These are phyloP conservation scores for Candida anglica DNA, from an alignment of 805 yeast genomes.

Conservation along the genomic window DNA sequence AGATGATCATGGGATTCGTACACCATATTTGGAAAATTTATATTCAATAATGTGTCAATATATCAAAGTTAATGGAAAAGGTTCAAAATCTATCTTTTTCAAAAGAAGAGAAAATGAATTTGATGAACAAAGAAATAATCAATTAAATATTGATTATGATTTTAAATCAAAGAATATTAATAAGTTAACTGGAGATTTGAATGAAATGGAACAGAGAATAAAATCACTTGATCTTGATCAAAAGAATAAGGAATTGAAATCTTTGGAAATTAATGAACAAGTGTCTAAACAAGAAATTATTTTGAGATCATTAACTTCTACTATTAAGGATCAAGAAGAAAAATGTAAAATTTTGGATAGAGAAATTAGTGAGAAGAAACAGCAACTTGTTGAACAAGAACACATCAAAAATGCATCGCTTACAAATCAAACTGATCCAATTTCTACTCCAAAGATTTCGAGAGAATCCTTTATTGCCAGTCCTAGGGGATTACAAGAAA, in stretches of 20 bases:
- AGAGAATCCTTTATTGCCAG: slow-evolving; percentile 11
- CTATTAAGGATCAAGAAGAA: neutral
- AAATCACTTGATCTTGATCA: slow-evolving; percentile 5
- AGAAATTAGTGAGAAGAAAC: neutral
- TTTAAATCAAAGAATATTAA: slow-evolving; percentile 15
- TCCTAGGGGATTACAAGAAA: slow-evolving; percentile 27
- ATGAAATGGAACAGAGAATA: slow-evolving; percentile 11
- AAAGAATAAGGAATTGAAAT: slow-evolving; percentile 3
- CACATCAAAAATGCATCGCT: neutral
- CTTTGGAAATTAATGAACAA: neutral
- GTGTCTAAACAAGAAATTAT: neutral
- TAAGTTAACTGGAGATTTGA: slow-evolving; percentile 11
- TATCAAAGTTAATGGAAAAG: slow-evolving; percentile 39
- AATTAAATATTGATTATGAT: slow-evolving; percentile 17
- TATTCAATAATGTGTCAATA: slow-evolving; percentile 75
- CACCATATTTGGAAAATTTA: slow-evolving; percentile 86
- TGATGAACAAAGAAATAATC: slow-evolving; percentile 20
- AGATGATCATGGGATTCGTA: slow-evolving; percentile 81
- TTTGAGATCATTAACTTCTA: neutral
- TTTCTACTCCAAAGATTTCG: slow-evolving; percentile 3
- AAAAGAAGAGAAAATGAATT: slow-evolving; percentile 18
- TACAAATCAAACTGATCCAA: neutral
- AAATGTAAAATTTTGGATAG: neutral
- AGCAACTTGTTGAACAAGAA: neutral
- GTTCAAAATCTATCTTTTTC: slow-evolving; percentile 24